Base-by-base conservation (phyloP, 306 rosid genomes). In the Cucurbita argyrosperma region DNA sequence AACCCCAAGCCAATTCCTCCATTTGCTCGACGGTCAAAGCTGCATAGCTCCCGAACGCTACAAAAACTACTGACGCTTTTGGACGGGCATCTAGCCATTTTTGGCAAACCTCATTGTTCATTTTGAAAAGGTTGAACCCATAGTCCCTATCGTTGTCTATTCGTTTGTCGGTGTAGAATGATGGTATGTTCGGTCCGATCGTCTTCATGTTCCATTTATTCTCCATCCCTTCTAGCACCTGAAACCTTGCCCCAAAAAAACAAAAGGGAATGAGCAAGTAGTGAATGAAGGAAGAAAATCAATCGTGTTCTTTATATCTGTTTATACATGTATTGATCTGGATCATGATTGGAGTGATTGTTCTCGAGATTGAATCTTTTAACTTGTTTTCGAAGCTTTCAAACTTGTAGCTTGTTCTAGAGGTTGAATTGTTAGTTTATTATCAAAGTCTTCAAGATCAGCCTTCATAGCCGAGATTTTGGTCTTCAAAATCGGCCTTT, bases 161-260 rank as follows among this genome's bases (percentile, higher is more conserved):
- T 30, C 46, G 47, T 8, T 54, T n/a, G 63, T 74, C 84, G 4
- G 70, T 38, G 70, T 66, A 81, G 53, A 43, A 58, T 9, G 84
- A 77, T 39, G 84, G 84, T 58, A 77, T 46, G 45, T 74, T 74
- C 0, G 81, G 81, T 35, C 84, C 84, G 5, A 81, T 46, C 8
- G 61, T 74, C 73, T n/a, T 66, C 49, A 77, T 45, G 11, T n/a
- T 23, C 76, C 66, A 72, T 71, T 47, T 37, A 13, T 52, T 76
- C 30, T 30, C 13, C 70, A 72, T 74, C 76, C 71, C 72, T 2
- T 75, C 75, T n/a, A 65, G 47, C n/a, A 72, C 71, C 79, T 60
- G 7, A 61, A 61, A 19, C 12, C 4, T 2, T 4, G 5, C 4
- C 49, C 8, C 8, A 4, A 58, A 26, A 26, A 11, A 23, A 7